Evolutionary conservation across 2,329 filamentous ascomycete genomes (phyloP).

Genomic region (Aspergillus awamori): DNA sequence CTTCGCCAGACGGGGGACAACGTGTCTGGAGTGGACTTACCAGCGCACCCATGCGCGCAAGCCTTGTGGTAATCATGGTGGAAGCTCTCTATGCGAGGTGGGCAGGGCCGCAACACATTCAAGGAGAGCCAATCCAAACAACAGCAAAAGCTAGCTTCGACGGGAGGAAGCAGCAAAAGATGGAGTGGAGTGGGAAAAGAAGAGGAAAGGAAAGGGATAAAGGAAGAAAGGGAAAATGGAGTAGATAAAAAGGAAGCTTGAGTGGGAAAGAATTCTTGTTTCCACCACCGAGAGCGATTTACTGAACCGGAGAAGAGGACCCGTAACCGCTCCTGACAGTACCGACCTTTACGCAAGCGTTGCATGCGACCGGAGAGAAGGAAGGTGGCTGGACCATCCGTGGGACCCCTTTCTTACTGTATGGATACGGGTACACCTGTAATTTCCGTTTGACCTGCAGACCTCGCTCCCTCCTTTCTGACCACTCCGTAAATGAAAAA

Average conservation of each 20-base stretch:
- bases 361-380: slow-evolving; percentile 36
- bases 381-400: slow-evolving; percentile 24
- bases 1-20: slow-evolving; percentile 14
- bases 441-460: slow-evolving; percentile 13
- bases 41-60: slow-evolving; percentile 52
- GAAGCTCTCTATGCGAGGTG: slow-evolving; percentile 44
- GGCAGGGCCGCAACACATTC: slow-evolving; percentile 42
- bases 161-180: slow-evolving; percentile 41
- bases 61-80: slow-evolving; percentile 53
- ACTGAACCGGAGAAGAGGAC: slow-evolving; percentile 42
- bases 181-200: slow-evolving; percentile 37
- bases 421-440: background rate
- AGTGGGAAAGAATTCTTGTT: slow-evolving; percentile 38
- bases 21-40: slow-evolving; percentile 38
- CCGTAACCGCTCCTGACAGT: slow-evolving; percentile 44
- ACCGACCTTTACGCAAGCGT: slow-evolving; percentile 34
- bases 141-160: slow-evolving; percentile 40
- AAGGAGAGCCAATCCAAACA: slow-evolving; percentile 37
- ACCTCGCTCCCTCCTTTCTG: slow-evolving; percentile 2
- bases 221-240: slow-evolving; percentile 38
- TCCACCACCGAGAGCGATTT: slow-evolving; percentile 21
- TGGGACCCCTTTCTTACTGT: slow-evolving; percentile 13
- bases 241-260: slow-evolving; percentile 42
- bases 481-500: background rate
- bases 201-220: slow-evolving; percentile 38